Evolutionary conservation across 2,329 filamentous ascomycete species (phyloP), one percentile per base, ranked within the genome.

Genomic region (Macrophomina tecta): DNA sequence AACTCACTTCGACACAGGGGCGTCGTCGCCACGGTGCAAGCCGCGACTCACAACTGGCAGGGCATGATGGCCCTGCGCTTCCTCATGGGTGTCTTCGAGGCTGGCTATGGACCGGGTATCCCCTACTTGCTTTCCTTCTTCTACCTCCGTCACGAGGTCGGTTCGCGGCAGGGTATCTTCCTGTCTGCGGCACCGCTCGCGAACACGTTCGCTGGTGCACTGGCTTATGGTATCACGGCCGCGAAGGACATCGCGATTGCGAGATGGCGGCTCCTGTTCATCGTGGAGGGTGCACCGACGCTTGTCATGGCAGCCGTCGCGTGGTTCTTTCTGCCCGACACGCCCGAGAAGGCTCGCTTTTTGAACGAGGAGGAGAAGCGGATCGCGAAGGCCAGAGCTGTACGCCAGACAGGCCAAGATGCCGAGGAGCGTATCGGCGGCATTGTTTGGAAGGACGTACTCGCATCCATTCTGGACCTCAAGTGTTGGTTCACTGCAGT

Each of bases 171-270:
- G 62, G 86, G 86, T 2, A 73, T 89, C 28, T 89, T 88, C 69
- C 68, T 82, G 30, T 74, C 74, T 11, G 80, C 80, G 3, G 88
- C 89, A 0, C 89, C 89, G 1, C 84, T 97, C 4, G 92, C 93
- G 1, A 95, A 92, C 49, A 90, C 89, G 1, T 94, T 96, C 74
- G 91, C 92, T 0, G 89, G 89, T 2, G 88, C 87, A 3, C 79
- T 90, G 9, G 77, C 77, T 9, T 78, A 77, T 68, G 77, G 74
- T 4, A 90, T 91, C 73, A 88, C 87, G 8, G 66, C 65, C 6
- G 58, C 60, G 2, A 55, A 52, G 28, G 9, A 52, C 28, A 34
- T 30, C 2, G 74, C 80, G 16, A 76, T 91, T 51, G 83, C 86
- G 2, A 86, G 83, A 66, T 93, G 90, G 91, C 84, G 87, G 42